Evolutionary conservation across 225 moss, liverwort and hornwort species (phyloP).

Genomic region (Antitrichia curtipendula): DNA sequence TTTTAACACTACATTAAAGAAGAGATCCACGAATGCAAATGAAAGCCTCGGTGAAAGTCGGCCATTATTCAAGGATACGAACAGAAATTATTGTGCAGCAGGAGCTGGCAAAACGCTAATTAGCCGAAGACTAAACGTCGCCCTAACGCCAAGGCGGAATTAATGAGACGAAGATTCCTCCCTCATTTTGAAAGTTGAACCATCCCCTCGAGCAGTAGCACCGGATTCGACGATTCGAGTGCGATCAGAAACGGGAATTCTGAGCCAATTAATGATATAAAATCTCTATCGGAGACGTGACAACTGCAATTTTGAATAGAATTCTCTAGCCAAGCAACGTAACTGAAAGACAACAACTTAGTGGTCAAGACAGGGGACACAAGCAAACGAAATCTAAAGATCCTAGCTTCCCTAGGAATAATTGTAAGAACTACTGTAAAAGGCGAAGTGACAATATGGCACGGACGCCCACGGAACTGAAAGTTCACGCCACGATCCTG

Average conservation of each 20-base stretch:
- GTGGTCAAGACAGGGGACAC: neutral
- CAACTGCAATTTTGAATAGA: neutral
- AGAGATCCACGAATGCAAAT: neutral
- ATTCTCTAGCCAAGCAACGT: neutral
- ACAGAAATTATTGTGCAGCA: neutral
- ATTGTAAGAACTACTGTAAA: neutral
- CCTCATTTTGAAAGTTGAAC: neutral
- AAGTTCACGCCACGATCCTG: neutral
- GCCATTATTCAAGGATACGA: neutral
- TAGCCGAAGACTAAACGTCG: neutral
- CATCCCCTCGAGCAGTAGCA: neutral
- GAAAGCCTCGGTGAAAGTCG: neutral
- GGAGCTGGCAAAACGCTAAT: neutral
- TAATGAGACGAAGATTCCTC: neutral
- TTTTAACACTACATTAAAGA: neutral
- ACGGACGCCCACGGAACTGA: neutral
- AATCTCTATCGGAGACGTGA: neutral
- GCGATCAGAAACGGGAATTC: neutral
- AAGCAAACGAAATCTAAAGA: neutral
- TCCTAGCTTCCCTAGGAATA: neutral
- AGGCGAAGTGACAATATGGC: neutral
- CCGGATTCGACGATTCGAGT: neutral
- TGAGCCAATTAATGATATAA: neutral
- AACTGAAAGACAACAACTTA: neutral
- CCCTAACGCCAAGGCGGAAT: neutral